Base-by-base conservation (phyloP, 2,329 filamentous ascomycete genomes). In the Amesomyces nigricolor region DNA sequence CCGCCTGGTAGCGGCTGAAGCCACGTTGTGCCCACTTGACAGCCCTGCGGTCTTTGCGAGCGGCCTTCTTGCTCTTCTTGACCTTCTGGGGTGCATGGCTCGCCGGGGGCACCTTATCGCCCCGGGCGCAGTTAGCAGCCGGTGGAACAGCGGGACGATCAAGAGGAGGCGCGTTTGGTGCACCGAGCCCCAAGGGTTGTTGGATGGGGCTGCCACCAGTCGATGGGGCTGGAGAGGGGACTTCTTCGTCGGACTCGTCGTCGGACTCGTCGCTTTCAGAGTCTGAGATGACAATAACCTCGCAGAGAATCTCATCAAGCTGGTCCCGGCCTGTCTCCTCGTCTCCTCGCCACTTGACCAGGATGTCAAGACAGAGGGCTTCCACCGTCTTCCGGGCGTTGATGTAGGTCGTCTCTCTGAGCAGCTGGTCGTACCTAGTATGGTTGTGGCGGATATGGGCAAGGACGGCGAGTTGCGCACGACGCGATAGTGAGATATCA, bases 311-410 rank as follows among this genome's bases (percentile, higher is more conserved):
- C 65, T 86, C 82, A 56, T 86, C 83, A 14, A 86, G 75, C 66
- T 86, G 81, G 63, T 87, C 83, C 47, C 83, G 79, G 26, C 83
- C 83, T 16, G 79, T 86, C 66, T 87, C 83, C 67, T 87, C 83
- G 62, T 87, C 83, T 53, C 83, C 83, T 72, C 83, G 82, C 83
- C 83, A 87, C 78, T 86, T 86, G 74, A 86, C 79, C 67, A 87
- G 78, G 51, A 82, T 74, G 61, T 86, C 83, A 45, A 86, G 72
- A 60, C 83, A 86, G 13, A 82, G 71, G 32, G 75, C 69, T 62
- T 86, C 81, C 44, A 86, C 82, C 40, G 77, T 76, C 69, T 78
- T 84, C 59, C 83, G 75, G 51, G 83, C 82, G 64, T 81, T 81
- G 49, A 74, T 71, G 74, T 81, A 86, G 16, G 70, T 73, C 5